Conservation (phyloP, 176 grass and related monocot species). For the Olyra latifolia region DNA sequence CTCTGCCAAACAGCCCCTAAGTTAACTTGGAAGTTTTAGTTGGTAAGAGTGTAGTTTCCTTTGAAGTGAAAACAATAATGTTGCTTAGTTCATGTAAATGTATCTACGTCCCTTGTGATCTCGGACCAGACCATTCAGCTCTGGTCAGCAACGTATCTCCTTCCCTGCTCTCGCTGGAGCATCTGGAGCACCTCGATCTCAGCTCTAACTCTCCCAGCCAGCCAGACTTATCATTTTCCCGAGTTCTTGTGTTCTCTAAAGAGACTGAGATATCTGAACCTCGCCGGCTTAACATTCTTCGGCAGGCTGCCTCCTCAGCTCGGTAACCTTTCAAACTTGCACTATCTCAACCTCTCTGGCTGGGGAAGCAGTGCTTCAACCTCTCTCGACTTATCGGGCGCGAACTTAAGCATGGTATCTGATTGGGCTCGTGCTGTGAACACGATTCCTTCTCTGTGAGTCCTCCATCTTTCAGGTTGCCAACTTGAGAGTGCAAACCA, state of each 20-base stretch:
- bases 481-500: background rate
- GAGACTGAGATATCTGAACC: conserved; percentile 13
- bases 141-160: background rate
- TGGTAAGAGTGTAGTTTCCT: too few species aligned
- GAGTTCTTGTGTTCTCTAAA: background rate
- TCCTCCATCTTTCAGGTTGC: background rate
- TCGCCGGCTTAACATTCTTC: background rate
- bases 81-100: too few species aligned
- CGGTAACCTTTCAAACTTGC: background rate
- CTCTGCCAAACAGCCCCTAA: too few species aligned
- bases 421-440: background rate
- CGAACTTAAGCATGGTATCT: background rate
- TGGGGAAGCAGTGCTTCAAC: too few species aligned
- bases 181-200: conserved; percentile 23
- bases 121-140: too few species aligned
- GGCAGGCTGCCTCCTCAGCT: background rate
- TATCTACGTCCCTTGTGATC: too few species aligned
- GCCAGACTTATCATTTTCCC: background rate
- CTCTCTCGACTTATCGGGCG: background rate
- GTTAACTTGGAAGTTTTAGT: too few species aligned
- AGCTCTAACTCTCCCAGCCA: background rate
- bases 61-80: too few species aligned
- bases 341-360: background rate
- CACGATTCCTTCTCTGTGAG: background rate
- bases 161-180: conserved; percentile 13